Percentiles rank a stretch among this genome's conserved stretches.
Conservation (phyloP, 108 stramenopile species). For the Skeletonema marinoi region DNA sequence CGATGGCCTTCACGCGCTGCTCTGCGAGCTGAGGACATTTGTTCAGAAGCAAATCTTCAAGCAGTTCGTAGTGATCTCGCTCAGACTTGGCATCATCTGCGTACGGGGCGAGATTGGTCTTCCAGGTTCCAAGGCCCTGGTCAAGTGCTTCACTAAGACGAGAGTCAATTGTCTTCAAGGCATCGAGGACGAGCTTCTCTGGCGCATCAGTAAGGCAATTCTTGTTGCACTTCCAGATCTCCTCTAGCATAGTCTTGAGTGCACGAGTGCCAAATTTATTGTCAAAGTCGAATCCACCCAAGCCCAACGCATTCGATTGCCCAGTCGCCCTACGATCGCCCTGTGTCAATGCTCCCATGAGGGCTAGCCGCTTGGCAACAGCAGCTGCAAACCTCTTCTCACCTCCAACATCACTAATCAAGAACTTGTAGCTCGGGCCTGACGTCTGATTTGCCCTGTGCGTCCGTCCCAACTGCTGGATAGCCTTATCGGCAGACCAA, state of each 20-base stretch:
- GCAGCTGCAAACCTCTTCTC: constrained; percentile 76
- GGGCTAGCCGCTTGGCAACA: constrained; percentile 67
- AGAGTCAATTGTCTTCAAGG: background rate
- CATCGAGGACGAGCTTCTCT: constrained; percentile 3
- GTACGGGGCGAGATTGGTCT: background rate
- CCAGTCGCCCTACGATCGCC: constrained; percentile 65
- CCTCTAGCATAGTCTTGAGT: constrained; percentile 4
- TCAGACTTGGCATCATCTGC: background rate
- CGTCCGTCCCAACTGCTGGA: constrained; percentile 81
- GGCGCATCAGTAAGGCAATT: background rate
- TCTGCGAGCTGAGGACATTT: constrained; percentile 12
- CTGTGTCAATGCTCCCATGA: constrained; percentile 68
- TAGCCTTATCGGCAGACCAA: constrained; percentile 76
- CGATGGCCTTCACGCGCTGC: constrained; percentile 31
- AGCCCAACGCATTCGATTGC: constrained; percentile 31
- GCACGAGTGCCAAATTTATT: constrained; percentile 36
- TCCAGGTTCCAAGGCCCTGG: background rate
- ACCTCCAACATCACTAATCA: constrained; percentile 64
- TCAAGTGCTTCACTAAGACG: background rate
- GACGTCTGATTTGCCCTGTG: constrained; percentile 63
- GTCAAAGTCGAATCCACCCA: constrained; percentile 49
- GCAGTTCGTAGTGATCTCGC: constrained; percentile 9
- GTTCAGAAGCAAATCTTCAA: background rate
- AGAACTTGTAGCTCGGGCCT: constrained; percentile 59
- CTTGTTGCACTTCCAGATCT: constrained; percentile 10